Conservation (phyloP, 768 basidiomycete genomes). For the Agaricus subrufescens region DNA sequence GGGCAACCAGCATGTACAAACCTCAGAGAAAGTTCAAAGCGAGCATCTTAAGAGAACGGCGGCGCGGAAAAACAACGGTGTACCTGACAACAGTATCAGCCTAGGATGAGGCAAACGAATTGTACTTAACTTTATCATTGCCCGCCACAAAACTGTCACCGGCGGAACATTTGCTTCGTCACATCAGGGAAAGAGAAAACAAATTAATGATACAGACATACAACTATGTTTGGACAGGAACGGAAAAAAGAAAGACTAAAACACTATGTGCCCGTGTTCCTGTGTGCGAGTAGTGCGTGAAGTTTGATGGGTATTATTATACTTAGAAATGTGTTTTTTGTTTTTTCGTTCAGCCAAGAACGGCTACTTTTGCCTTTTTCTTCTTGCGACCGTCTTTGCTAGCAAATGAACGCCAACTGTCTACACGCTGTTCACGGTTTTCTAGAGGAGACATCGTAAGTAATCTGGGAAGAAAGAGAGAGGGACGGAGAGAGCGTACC, state of each 20-base stretch:
- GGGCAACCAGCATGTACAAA: too few relatives aligned
- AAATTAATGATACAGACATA: slow-evolving; percentile 10
- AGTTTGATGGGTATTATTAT: slow-evolving; percentile 9
- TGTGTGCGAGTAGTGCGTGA: neutral
- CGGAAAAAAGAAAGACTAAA: neutral
- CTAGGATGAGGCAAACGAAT: slow-evolving; percentile 6
- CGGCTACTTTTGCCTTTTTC: slow-evolving; percentile 65
- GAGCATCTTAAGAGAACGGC: neutral
- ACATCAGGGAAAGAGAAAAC: slow-evolving; percentile 6
- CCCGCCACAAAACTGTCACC: neutral
- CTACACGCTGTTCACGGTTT: slow-evolving; percentile 76
- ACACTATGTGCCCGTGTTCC: slow-evolving; percentile 1
- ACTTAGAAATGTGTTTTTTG: too few relatives aligned
- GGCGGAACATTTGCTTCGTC: neutral
- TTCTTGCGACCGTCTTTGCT: slow-evolving; percentile 70
- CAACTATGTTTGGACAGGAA: neutral
- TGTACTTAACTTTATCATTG: slow-evolving; percentile 14
- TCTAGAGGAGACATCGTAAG: slow-evolving; percentile 32
- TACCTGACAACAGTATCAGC: slow-evolving; percentile 15
- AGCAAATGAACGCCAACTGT: slow-evolving; percentile 75
- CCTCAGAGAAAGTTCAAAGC: neutral
- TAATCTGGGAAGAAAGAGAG: neutral
- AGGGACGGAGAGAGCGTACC: slow-evolving; percentile 37
- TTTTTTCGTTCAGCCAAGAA: slow-evolving; percentile 51
- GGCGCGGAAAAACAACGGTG: neutral